Conservation (phyloP, 306 rosid genomes). For the Vigna angularis region DNA sequence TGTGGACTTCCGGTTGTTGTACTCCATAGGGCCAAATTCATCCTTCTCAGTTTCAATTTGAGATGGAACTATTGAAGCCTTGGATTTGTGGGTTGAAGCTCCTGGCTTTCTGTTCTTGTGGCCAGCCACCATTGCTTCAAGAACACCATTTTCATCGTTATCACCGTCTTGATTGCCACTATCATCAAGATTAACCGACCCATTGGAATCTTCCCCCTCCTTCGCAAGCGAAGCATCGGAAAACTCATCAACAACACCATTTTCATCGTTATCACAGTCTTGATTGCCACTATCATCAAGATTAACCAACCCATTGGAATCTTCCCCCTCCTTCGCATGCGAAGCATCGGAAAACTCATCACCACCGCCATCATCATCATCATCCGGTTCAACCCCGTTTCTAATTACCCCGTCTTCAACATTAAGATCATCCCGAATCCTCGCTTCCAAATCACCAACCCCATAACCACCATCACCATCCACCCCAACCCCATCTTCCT, state of each 20-base stretch:
- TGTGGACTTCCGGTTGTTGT: conserved; percentile 56
- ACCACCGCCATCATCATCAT: conserved; percentile 31
- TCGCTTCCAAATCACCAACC: conserved; percentile 49
- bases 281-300: conserved; percentile 30
- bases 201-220: conserved; percentile 34
- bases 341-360: conserved; percentile 44
- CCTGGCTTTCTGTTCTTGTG: conserved; percentile 55
- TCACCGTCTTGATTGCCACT: conserved; percentile 16
- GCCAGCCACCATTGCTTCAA: conserved; percentile 78
- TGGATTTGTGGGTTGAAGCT: conserved; percentile 42
- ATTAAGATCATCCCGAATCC: conserved; percentile 42
- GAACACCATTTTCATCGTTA: conserved; percentile 59
- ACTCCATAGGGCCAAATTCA: conserved; percentile 55
- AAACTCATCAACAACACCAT: conserved; percentile 26
- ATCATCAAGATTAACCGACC: conserved; percentile 35
- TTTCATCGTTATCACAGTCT: conserved; percentile 52
- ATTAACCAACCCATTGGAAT: conserved; percentile 23
- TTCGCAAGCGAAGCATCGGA: conserved; percentile 36
- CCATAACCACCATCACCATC: conserved; percentile 36
- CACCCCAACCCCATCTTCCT: conserved; percentile 46
- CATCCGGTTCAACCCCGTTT: conserved; percentile 46
- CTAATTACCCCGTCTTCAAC: conserved; percentile 45
- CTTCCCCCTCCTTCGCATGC: conserved; percentile 33
- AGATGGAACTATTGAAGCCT: conserved; percentile 39
- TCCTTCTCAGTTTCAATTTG: conserved; percentile 54